Evolutionary conservation across 2,329 filamentous ascomycete genomes (phyloP), one percentile per base, ranked within the genome.

Genomic region (Aspergillus novoparasiticus): DNA sequence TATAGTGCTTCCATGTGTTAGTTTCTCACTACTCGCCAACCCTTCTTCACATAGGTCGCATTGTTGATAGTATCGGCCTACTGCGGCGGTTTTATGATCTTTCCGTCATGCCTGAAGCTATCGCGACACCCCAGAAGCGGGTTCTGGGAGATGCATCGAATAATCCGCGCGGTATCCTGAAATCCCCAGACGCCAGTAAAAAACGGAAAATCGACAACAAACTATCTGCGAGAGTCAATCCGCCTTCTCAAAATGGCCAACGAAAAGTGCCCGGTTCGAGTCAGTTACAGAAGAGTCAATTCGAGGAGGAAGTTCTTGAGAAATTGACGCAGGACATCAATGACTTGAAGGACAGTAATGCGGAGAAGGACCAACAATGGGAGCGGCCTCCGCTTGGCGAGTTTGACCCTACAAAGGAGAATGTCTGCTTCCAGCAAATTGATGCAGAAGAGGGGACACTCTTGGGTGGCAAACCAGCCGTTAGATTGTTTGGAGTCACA

Each of bases 301-400:
- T 99, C 76, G 95, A 98, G 79, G 90, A 91, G 63, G 93, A 97
- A 75, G 92, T 97, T 2, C 85, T 99, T 65, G 94, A 97, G 84
- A 97, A 96, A 82, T 87, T 99, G 79, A 95, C 93, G 65, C 94
- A 98, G 79, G 93, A 97, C 75, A 94, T 98, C 65, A 90, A 87
- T 28, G 91, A 90, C 23, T 83, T 96, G 69, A 97, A 94, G 82
- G 85, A 92, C 72, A 92, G 86, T 78, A 98, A 96, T 78, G 85
- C 91, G 2, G 95, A 99, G 75, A 96, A 90, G 77, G 94, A 98
- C 76, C 95, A 99, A 78, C 86, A 92, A 75, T 99, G 95, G 96
- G 89, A 90, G 54, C 82, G 90, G 59, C 90, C 89, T 19, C 77
- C 79, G 34, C 75, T 92, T 34, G 82, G 82, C 26, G 81, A 84